phyloP scores from a whole-genome alignment of 208 protist species.

The Trypanosoma melophagium region DNA sequence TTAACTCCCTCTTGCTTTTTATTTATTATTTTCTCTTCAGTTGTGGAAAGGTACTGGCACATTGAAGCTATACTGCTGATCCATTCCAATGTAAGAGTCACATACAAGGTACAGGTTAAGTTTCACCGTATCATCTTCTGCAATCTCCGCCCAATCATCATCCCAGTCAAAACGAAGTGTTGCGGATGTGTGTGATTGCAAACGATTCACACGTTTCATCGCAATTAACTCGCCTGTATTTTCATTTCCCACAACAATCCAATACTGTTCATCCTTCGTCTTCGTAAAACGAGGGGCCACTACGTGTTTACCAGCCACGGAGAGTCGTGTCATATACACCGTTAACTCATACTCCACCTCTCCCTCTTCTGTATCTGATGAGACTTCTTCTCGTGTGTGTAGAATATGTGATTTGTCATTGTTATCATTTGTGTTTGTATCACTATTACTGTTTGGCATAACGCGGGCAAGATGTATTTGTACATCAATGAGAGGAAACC shows the following conservation, averaged over 20 bases:
- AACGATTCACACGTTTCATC: constrained; percentile 86
- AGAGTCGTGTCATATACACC: constrained; percentile 71
- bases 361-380: constrained; percentile 2
- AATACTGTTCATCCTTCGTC: constrained; percentile 92
- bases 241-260: constrained; percentile 85
- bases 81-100: constrained; percentile 91
- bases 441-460: constrained; percentile 12
- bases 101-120: constrained; percentile 86
- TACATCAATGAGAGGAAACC: constrained; percentile 79
- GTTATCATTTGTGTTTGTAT: constrained; percentile 11
- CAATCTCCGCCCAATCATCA: constrained; percentile 69
- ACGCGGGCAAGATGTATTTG: constrained; percentile 39
- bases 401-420: background rate
- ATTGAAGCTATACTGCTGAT: constrained; percentile 82
- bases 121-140: constrained; percentile 35
- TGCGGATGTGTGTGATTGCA: constrained; percentile 36
- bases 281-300: constrained; percentile 89
- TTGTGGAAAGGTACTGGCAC: constrained; percentile 34
- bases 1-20: background rate
- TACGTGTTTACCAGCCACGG: constrained; percentile 45
- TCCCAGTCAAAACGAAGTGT: constrained; percentile 88
- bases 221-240: constrained; percentile 89
- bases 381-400: no score
- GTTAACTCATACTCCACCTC: constrained; percentile 48
- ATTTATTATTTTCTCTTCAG: background rate